Percentiles rank a stretch among this genome's conserved stretches.
These are phyloP conservation scores for Triangularia setosa DNA, from an alignment of 2,329 filamentous ascomycete species.

Conservation along the genomic window DNA sequence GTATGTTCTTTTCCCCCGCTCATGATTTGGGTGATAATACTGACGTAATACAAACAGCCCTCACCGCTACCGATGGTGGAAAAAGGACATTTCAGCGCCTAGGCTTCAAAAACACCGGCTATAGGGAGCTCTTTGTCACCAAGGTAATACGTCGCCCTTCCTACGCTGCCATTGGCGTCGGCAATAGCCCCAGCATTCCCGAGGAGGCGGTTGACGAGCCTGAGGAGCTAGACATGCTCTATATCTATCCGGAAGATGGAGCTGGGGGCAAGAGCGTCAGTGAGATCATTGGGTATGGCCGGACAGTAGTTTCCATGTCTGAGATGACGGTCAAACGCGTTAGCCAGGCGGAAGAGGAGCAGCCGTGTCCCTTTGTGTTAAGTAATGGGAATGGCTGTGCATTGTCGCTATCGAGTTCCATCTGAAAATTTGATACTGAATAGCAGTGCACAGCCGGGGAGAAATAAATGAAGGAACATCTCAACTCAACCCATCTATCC, in stretches of 20 bases:
- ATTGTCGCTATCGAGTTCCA: neutral
- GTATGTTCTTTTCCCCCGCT: slow-evolving; percentile 18
- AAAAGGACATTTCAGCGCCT: slow-evolving; percentile 28
- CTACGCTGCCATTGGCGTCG: neutral
- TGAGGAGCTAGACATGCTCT: slow-evolving; percentile 12
- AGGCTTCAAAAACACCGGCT: slow-evolving; percentile 30
- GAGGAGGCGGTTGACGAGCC: neutral
- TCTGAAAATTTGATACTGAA: neutral
- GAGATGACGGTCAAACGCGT: slow-evolving; percentile 19
- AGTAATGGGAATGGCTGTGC: neutral
- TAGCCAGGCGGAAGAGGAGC: neutral
- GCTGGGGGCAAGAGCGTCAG: neutral
- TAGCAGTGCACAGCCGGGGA: neutral
- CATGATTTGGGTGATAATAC: neutral
- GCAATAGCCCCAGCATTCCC: neutral
- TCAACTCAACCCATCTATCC: neutral
- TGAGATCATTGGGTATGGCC: neutral
- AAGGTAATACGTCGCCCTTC: neutral
- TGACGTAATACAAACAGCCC: slow-evolving; percentile 21
- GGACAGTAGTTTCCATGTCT: slow-evolving; percentile 7
- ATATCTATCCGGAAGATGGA: slow-evolving; percentile 14
- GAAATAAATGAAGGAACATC: neutral
- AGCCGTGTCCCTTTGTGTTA: neutral
- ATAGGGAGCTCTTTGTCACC: slow-evolving; percentile 27
- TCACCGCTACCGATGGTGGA: slow-evolving; percentile 30